Conservation (phyloP, 805 yeast genomes). For the Tetrapisispora pingtungensis region DNA sequence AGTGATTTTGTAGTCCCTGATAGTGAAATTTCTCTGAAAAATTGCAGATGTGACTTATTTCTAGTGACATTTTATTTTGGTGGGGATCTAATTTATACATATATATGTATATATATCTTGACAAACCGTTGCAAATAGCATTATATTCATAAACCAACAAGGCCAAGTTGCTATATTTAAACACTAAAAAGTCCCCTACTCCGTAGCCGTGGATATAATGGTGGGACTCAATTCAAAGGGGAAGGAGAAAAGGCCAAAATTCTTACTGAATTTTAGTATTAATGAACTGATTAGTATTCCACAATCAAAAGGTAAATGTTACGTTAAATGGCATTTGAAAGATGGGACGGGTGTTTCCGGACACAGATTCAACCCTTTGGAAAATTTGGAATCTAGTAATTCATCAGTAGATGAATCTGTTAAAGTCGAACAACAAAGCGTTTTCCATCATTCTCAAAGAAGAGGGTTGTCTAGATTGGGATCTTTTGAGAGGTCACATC, state of each 20-base stretch:
- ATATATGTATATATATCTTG: too few relatives aligned
- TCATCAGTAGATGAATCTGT: slow-evolving; percentile 17
- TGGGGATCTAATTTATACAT: too few relatives aligned
- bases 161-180: too few relatives aligned
- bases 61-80: too few relatives aligned
- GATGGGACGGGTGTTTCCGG: slow-evolving; percentile 33
- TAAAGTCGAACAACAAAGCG: not conserved
- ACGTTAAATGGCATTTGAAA: slow-evolving; percentile 50
- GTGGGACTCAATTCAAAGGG: slow-evolving; percentile 13
- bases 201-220: not conserved
- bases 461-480: not conserved
- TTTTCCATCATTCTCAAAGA: not conserved
- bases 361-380: slow-evolving; percentile 1
- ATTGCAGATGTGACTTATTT: too few relatives aligned
- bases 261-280: slow-evolving; percentile 47
- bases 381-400: not conserved
- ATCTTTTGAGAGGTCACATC: not conserved
- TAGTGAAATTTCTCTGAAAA: too few relatives aligned
- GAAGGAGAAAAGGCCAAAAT: slow-evolving; percentile 44
- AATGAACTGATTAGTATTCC: slow-evolving; percentile 76
- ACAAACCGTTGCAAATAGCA: too few relatives aligned
- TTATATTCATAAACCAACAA: not conserved
- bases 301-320: slow-evolving; percentile 59
- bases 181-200: too few relatives aligned
- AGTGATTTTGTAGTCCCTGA: too few relatives aligned